phyloP scores from a whole-genome alignment of 2,329 filamentous ascomycete genomes.

The Colletotrichum sp. region DNA sequence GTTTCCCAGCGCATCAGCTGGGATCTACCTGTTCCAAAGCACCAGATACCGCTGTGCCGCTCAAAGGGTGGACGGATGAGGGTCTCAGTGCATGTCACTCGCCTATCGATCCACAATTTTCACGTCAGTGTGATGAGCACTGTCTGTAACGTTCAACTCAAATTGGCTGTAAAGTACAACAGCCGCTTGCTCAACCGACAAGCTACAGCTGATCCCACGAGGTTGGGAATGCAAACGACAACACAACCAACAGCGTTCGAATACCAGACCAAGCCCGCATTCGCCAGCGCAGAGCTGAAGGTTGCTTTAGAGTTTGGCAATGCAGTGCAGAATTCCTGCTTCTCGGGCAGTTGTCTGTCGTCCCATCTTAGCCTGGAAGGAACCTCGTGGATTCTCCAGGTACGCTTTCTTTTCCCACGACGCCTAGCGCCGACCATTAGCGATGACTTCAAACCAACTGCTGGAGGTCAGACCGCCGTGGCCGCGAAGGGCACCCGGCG shows the following conservation, averaged over 20 bases:
- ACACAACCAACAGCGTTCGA: background rate
- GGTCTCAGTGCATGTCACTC: conserved; percentile 8
- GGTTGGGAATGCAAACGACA: background rate
- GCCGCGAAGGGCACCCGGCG: background rate
- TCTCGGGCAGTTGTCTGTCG: background rate
- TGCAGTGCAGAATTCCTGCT: background rate
- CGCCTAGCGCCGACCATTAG: background rate
- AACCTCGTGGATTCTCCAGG: conserved; percentile 7
- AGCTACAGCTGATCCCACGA: background rate
- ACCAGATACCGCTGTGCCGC: conserved; percentile 9
- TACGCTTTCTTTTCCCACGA: conserved; percentile 18
- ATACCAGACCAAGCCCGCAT: background rate
- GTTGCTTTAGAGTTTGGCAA: conserved; percentile 20
- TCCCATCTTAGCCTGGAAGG: conserved; percentile 6
- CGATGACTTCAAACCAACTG: background rate
- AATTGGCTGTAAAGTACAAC: background rate
- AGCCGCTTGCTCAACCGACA: background rate
- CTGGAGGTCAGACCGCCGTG: background rate
- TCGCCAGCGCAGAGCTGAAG: background rate
- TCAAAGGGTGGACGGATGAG: background rate
- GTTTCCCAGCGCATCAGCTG: conserved; percentile 4
- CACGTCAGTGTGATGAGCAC: conserved; percentile 12
- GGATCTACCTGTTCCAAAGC: conserved; percentile 1
- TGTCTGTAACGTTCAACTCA: background rate
- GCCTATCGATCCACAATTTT: conserved; percentile 12